phyloP scores from a whole-genome alignment of 305 asterid species.

The Fraxinus albicans region DNA sequence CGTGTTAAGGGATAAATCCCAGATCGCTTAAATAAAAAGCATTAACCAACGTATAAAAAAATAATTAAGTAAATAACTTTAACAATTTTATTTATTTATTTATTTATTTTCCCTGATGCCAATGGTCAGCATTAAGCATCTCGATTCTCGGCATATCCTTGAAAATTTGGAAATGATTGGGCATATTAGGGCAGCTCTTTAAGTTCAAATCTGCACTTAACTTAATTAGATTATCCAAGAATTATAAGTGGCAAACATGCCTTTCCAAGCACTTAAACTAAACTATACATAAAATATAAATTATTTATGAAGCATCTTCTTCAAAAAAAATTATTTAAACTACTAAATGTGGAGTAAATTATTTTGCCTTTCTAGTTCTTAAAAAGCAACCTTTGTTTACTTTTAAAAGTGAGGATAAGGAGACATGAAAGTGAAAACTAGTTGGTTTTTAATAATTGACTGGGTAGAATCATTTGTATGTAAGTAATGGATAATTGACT shows the following conservation, averaged over 20 bases:
- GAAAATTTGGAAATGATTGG: neutral
- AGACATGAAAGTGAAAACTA: constrained; percentile 5
- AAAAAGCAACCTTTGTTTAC: neutral
- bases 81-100: too few species aligned
- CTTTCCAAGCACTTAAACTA: neutral
- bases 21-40: too few species aligned
- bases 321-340: too few species aligned
- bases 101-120: neutral
- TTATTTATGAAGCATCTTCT: neutral
- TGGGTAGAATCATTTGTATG: neutral
- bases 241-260: neutral
- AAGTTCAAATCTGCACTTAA: neutral
- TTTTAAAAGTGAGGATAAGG: constrained; percentile 24
- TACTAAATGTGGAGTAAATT: too few species aligned
- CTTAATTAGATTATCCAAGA: constrained; percentile 5
- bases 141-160: neutral
- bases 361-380: neutral
- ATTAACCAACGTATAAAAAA: neutral
- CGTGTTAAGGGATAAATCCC: too few species aligned
- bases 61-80: neutral
- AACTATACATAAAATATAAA: neutral
- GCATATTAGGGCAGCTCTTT: neutral
- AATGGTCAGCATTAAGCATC: neutral
- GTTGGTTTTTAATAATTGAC: constrained; percentile 12
- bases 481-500: neutral